These are phyloP conservation scores for Colletotrichum noveboracense DNA, from an alignment of 2,329 filamentous ascomycete species.

Conservation along the genomic window DNA sequence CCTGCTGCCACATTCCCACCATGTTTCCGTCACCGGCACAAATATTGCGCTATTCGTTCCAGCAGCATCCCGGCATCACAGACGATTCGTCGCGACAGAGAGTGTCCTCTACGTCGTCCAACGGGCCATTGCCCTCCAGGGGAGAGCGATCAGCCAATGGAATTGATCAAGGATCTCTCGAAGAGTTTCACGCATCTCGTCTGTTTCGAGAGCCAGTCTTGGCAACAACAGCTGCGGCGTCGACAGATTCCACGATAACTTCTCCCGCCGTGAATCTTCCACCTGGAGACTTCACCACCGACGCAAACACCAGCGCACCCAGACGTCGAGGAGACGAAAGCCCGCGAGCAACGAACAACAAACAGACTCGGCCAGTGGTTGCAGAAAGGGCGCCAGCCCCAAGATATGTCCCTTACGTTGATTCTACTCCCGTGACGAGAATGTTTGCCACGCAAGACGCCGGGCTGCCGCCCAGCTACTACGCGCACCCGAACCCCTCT, in stretches of 20 bases:
- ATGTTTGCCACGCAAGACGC: slow-evolving; percentile 28
- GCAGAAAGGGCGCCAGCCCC: background rate
- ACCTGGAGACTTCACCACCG: background rate
- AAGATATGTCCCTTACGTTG: slow-evolving; percentile 28
- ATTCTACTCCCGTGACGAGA: slow-evolving; percentile 28
- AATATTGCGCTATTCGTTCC: slow-evolving; percentile 27
- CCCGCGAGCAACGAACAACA: background rate
- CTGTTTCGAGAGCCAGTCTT: background rate
- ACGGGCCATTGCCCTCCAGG: background rate
- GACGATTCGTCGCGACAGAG: background rate
- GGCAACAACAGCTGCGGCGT: background rate
- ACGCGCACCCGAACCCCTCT: slow-evolving; percentile 33
- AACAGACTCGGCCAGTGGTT: background rate
- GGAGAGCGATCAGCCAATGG: background rate
- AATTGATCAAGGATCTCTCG: background rate
- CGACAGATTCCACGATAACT: background rate
- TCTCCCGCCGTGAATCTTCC: background rate
- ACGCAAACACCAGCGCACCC: background rate
- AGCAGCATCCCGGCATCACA: background rate
- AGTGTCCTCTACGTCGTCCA: background rate
- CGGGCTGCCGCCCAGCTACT: slow-evolving; percentile 22
- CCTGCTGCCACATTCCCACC: background rate
- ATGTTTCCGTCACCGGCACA: slow-evolving; percentile 30
- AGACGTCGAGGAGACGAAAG: background rate
- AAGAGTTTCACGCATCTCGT: background rate